Percentiles rank a stretch among this genome's conserved stretches.
Evolutionary conservation across 371 early-diverging fungal genomes (phyloP).

Genomic region (Catenaria anguillulae): DNA sequence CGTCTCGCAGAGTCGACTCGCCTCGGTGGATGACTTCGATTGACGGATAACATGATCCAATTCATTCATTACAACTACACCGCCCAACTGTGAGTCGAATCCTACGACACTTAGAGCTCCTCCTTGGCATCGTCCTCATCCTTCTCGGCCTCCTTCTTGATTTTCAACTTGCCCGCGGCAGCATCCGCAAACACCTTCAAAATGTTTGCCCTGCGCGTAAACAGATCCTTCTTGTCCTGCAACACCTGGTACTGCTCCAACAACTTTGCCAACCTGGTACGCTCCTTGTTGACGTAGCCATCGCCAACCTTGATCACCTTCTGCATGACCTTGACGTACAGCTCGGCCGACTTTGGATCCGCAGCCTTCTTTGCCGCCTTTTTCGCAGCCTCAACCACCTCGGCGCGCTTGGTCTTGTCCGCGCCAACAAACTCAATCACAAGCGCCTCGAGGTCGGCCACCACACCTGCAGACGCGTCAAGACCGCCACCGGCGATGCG

Average conservation of each 20-base stretch:
- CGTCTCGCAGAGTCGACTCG: too few species aligned
- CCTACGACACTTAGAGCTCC: too few species aligned
- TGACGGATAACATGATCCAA: too few species aligned
- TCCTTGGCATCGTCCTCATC: too few species aligned
- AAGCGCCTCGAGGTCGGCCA: constrained; percentile 46
- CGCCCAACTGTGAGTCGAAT: too few species aligned
- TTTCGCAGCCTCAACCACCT: constrained; percentile 25
- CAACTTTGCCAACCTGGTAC: constrained; percentile 52
- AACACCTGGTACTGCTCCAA: constrained; percentile 38
- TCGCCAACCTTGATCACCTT: constrained; percentile 42
- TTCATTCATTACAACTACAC: too few species aligned
- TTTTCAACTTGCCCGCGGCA: too few species aligned
- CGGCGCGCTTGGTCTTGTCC: constrained; percentile 13
- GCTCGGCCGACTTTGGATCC: constrained; percentile 27
- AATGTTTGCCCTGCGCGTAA: constrained; percentile 58
- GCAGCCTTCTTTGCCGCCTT: constrained; percentile 14
- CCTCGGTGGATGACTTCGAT: too few species aligned
- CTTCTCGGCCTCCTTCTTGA: too few species aligned
- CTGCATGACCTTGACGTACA: constrained; percentile 56
- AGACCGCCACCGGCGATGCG: constrained; percentile 66
- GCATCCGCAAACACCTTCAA: constrained; percentile 43
- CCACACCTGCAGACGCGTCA: constrained; percentile 45
- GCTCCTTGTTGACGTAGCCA: constrained; percentile 45
- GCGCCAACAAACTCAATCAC: constrained; percentile 46
- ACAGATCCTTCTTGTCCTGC: constrained; percentile 50